Evolutionary conservation across 257 asterid species (phyloP).

Genomic region (Plantago major): DNA sequence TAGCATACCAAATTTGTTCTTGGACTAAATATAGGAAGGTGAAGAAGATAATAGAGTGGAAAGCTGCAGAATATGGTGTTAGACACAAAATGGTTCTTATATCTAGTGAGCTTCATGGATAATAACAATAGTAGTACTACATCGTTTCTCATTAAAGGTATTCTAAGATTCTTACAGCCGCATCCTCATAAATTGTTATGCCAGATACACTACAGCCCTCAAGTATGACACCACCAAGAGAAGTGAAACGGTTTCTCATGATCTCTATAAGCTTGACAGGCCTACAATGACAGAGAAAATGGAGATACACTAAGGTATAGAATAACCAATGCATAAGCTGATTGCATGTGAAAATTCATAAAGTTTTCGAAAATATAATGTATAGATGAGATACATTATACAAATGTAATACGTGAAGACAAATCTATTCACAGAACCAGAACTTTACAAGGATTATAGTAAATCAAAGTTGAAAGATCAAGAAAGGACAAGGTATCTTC

Average conservation of each 20-base stretch:
- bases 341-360: background rate
- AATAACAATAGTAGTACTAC: background rate
- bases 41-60: background rate
- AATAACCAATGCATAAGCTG: background rate
- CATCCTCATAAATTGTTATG: slow-evolving; percentile 62
- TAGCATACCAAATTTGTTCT: background rate
- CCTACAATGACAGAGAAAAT: slow-evolving; percentile 31
- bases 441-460: too few species aligned
- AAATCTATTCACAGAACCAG: too few species aligned
- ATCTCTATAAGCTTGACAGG: slow-evolving; percentile 80
- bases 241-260: slow-evolving; percentile 58
- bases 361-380: background rate
- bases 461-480: too few species aligned
- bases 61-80: background rate
- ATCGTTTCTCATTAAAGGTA: slow-evolving; percentile 19
- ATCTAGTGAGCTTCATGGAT: background rate
- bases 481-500: too few species aligned
- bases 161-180: slow-evolving; percentile 74
- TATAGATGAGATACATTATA: background rate
- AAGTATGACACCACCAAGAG: slow-evolving; percentile 75
- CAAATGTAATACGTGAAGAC: too few species aligned
- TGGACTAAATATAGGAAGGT: background rate
- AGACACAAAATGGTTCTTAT: background rate
- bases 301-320: background rate
- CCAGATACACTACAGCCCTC: slow-evolving; percentile 71